A percentile compares a stretch with the other conserved stretches of the same genome.
Conservation (phyloP, 2,329 filamentous ascomycete genomes). For the Emergomyces orientalis region DNA sequence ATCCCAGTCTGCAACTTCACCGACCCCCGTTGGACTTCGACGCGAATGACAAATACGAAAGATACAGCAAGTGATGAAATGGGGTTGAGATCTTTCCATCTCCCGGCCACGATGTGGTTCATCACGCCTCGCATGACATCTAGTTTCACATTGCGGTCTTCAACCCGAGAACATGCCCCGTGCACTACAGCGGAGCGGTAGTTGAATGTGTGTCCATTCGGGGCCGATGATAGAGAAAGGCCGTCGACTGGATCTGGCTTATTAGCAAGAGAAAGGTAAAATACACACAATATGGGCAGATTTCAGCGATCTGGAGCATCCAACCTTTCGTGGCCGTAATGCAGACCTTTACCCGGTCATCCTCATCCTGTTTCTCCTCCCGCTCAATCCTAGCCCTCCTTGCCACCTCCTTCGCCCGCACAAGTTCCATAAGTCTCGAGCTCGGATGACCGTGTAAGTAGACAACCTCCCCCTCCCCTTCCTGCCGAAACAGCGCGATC, state of each 20-base stretch:
- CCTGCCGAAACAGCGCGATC: background rate
- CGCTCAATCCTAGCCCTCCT: constrained; percentile 46
- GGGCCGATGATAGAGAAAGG: constrained; percentile 66
- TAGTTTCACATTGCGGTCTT: constrained; percentile 57
- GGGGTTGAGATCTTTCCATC: constrained; percentile 61
- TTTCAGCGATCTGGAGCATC: too few species aligned
- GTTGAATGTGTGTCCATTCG: constrained; percentile 74
- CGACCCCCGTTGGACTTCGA: constrained; percentile 59
- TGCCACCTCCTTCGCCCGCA: constrained; percentile 35
- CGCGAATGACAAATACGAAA: constrained; percentile 60
- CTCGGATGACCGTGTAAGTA: constrained; percentile 81
- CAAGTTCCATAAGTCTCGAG: constrained; percentile 61
- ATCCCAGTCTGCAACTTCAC: constrained; percentile 59
- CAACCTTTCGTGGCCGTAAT: constrained; percentile 58
- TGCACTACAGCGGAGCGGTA: constrained; percentile 73
- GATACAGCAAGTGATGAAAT: constrained; percentile 64
- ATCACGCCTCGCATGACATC: constrained; percentile 73
- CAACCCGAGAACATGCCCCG: constrained; percentile 59
- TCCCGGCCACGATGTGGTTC: constrained; percentile 56
- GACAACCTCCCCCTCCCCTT: constrained; percentile 1
- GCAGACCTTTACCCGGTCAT: constrained; percentile 38
- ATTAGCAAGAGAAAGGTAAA: too few species aligned
- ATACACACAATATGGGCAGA: too few species aligned
- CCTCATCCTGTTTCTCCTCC: background rate
- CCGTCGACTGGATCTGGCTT: constrained; percentile 46